Evolutionary conservation across 306 rosid genomes (phyloP), one percentile per base, ranked within the genome.

Genomic region (Quercus engelmannii): DNA sequence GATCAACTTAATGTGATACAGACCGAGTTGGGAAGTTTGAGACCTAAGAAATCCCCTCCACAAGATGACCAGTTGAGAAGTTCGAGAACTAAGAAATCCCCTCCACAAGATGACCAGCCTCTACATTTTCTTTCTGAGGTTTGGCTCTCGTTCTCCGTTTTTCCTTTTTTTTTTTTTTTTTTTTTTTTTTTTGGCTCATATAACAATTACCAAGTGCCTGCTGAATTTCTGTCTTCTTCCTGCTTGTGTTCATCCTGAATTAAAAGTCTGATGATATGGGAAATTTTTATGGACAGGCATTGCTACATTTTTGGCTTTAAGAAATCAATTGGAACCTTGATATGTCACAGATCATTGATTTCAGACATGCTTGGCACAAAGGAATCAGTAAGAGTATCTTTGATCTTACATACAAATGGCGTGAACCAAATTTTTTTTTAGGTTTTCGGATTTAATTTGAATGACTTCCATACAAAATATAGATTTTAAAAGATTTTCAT

Each of bases 291-390:
- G 91, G 70, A 84, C 94, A 96, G 98, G 99, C 98, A 86, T 89
- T 96, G 99, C 87, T 87, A 55, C 84, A 91, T 85, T 96, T 90
- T 79, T 96, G 99, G 99, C 56, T 91, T 41, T 93, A 84, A 95
- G 79, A 61, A 46, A 80, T 77, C 81, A 73, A 69, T 80, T 80
- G 78, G 28, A 4, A 10, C 78, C 73, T 71, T 54, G 51, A 56
- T 74, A 35, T 78, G 82, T 30, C 43, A 63, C 23, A 67, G 85
- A 52, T 46, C 81, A 55, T 76, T 83, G 63, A 80, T 77, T 61
- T 81, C 72, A 19, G 56, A 73, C 73, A 78, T 65, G 72, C 58
- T 63, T 76, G 69, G 81, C 69, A 56, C 9, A 81, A 76, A 82
- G 74, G 76, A 38, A 56, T 82, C 12, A 1, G 70, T 71, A 59